A percentile compares a stretch with the other conserved stretches of the same genome.
These are phyloP conservation scores for Gnaphalium uliginosum DNA, from an alignment of 129 eudicot genomes.

Conservation along the genomic window DNA sequence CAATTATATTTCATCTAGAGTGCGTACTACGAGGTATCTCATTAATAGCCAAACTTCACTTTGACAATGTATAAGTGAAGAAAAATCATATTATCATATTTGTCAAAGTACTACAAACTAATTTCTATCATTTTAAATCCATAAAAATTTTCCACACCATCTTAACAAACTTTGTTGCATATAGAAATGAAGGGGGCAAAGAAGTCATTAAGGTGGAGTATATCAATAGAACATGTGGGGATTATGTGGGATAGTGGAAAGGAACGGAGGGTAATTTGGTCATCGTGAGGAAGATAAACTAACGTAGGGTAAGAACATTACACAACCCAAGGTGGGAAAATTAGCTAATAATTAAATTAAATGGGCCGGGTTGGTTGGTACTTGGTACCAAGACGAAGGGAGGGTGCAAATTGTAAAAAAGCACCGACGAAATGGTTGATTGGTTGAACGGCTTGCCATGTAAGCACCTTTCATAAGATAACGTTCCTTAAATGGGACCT, in stretches of 20 bases:
- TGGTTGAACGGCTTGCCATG: slow-evolving; percentile 31
- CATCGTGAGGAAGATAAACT: not conserved
- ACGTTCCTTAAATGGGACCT: slow-evolving; percentile 22
- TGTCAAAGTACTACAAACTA: too few species aligned
- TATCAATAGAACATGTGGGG: slow-evolving; percentile 13
- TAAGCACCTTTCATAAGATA: slow-evolving; percentile 12
- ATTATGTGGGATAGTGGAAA: not conserved
- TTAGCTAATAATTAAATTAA: slow-evolving; percentile 15
- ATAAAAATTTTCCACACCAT: too few species aligned
- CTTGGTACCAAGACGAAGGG: slow-evolving; percentile 11
- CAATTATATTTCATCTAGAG: too few species aligned
- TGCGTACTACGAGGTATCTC: too few species aligned
- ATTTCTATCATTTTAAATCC: too few species aligned
- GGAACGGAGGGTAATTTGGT: slow-evolving; percentile 5
- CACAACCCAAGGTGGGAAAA: slow-evolving; percentile 32
- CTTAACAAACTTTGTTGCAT: too few species aligned
- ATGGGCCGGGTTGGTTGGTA: slow-evolving; percentile 28
- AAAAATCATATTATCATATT: too few species aligned
- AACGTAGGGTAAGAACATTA: slow-evolving; percentile 19
- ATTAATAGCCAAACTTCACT: too few species aligned
- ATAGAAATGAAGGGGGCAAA: too few species aligned
- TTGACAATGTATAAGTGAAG: too few species aligned
- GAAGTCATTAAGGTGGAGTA: too few species aligned
- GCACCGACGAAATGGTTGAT: slow-evolving; percentile 37
- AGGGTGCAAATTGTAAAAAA: slow-evolving; percentile 14